phyloP scores from a whole-genome alignment of 352 stramenopile genomes.

The Blastocystis sp. region DNA sequence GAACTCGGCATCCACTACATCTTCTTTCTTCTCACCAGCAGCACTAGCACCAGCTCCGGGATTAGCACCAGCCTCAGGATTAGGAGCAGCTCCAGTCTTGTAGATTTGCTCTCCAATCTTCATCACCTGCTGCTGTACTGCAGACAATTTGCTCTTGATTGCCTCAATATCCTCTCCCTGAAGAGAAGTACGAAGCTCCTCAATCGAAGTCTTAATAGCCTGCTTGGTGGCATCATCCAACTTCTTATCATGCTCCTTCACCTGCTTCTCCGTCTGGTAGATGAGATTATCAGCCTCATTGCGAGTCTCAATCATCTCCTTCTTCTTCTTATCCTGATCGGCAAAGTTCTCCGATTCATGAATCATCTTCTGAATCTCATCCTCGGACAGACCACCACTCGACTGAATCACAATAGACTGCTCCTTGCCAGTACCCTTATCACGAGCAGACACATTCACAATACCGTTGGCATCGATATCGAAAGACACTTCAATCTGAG shows the following conservation, averaged over 20 bases:
- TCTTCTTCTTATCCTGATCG: conserved; percentile 86
- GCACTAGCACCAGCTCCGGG: conserved; percentile 70
- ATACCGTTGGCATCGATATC: conserved; percentile 98
- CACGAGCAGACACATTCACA: conserved; percentile 90
- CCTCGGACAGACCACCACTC: conserved; percentile 87
- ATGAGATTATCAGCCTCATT: conserved; percentile 94
- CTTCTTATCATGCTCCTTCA: conserved; percentile 92
- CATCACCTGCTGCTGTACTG: conserved; percentile 86
- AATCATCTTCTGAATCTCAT: conserved; percentile 96
- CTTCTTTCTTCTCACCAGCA: conserved; percentile 78
- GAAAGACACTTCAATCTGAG: conserved; percentile 95
- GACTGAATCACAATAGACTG: conserved; percentile 95
- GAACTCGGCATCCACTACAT: conserved; percentile 93
- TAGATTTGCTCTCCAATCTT: conserved; percentile 97
- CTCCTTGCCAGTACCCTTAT: conserved; percentile 94
- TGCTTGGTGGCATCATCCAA: conserved; percentile 85
- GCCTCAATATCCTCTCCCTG: conserved; percentile 82
- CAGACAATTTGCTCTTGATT: conserved; percentile 87
- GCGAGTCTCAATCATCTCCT: conserved; percentile 89
- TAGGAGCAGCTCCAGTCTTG: conserved; percentile 77
- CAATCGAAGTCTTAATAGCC: conserved; percentile 86
- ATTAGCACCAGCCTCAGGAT: conserved; percentile 69
- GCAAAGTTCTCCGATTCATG: conserved; percentile 90
- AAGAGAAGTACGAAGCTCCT: conserved; percentile 82
- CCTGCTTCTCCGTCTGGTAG: conserved; percentile 89